These are phyloP conservation scores for Aspergillus kassunensis DNA, from an alignment of 495 filamentous ascomycete genomes.

Conservation along the genomic window DNA sequence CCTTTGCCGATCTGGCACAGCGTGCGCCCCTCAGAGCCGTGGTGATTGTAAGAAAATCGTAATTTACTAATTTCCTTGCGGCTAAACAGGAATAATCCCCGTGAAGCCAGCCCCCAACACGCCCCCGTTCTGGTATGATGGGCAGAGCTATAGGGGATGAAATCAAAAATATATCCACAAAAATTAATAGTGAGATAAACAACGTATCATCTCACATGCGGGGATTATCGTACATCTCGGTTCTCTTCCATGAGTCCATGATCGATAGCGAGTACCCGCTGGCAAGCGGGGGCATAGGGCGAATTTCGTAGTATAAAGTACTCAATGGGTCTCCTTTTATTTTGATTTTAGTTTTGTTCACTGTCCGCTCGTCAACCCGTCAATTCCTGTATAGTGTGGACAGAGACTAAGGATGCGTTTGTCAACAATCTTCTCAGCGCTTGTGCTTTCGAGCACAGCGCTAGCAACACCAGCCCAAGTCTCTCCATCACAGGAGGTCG, in stretches of 20 bases:
- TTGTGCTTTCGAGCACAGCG: constrained; percentile 28
- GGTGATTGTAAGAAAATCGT: constrained; percentile 9
- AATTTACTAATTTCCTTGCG: constrained; percentile 4
- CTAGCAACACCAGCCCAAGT: constrained; percentile 23
- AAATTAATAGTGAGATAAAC: background rate
- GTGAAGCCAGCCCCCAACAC: background rate
- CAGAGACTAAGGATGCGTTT: constrained; percentile 29
- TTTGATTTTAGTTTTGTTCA: constrained; percentile 1
- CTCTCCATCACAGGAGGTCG: constrained; percentile 16
- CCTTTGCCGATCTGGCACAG: background rate
- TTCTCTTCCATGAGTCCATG: constrained; percentile 4
- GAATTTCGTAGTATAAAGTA: constrained; percentile 22
- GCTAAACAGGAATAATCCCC: constrained; percentile 21
- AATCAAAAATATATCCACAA: constrained; percentile 9
- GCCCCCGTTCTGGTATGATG: too few relatives aligned
- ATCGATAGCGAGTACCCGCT: constrained; percentile 9
- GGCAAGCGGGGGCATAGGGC: constrained; percentile 3
- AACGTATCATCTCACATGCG: constrained; percentile 25
- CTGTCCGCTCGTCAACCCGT: constrained; percentile 18
- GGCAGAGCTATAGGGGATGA: constrained; percentile 4
- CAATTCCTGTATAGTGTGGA: constrained; percentile 13
- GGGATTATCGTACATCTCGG: constrained; percentile 21
- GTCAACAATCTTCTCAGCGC: constrained; percentile 26
- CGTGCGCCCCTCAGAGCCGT: background rate
- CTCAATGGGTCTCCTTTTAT: constrained; percentile 7